Base-by-base conservation (phyloP, 257 asterid species). In the Solanum dulcamara region DNA sequence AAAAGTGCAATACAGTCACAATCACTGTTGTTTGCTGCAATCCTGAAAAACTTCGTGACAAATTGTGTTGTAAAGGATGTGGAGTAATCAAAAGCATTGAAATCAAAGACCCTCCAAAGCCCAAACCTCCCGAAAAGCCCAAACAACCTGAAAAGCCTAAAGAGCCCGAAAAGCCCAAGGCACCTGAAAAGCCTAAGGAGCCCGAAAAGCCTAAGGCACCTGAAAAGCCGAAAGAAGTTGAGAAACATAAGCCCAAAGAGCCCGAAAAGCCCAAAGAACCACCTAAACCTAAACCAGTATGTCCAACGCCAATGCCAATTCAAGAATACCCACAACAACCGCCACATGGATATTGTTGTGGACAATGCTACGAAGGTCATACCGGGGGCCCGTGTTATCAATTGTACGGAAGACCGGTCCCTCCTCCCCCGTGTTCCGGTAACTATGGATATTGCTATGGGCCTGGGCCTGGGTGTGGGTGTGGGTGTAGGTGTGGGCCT, bases 41-140 rank as follows among this genome's bases (percentile, higher is more conserved):
- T 87, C 99, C 98, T 2, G 97, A 93, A 87, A 92, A 87, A 79
- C 85, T 94, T 57, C 96, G 97, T 14, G 97, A 94, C 90, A 94
- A 93, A 85, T 64, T 96, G 28, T 91, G 91, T 46, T 33, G 88
- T 26, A 92, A 86, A 79, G 98, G 96, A 40, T 86, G 93, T 12
- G 91, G 87, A 77, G 88, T 86, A 1, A 94, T 96, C 85, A 89
- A 91, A 33, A 89, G 93, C 84, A 96, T 96, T 66, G 94, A 90
- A 26, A 96, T 96, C n/a, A 81, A 82, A 11, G 92, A 85, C 14
- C 85, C 88, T 22, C 64, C 60, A 51, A 57, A 42, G 79, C 84
- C 84, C 37, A 85, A 80, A 80, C 24, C 30, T 4, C 37, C 75
- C 3, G 88, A 90, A n/a, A 88, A 88, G 42, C 91, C 93, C 33